Evolutionary conservation across 1,284 basidiomycete genomes (phyloP).

Genomic region (Ganoderma meredithae): DNA sequence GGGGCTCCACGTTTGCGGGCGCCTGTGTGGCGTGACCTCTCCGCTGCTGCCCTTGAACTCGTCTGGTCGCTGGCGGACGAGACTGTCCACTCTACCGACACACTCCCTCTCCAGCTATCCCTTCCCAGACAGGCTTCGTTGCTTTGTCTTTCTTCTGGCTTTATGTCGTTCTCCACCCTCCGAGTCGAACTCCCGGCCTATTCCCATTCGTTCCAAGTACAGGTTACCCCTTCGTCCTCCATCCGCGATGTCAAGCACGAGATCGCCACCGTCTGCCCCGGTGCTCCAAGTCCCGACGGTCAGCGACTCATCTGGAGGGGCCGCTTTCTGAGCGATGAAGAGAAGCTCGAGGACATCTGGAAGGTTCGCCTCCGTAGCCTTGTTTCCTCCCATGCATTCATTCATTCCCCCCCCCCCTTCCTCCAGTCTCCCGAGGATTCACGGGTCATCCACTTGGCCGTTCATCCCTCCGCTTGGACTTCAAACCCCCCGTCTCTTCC

Average conservation of each 20-base stretch:
- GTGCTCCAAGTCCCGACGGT: slow-evolving; percentile 69
- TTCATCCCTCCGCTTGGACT: slow-evolving; percentile 78
- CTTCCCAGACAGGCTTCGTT: slow-evolving; percentile 25
- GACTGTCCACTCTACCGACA: background rate
- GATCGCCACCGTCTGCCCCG: slow-evolving; percentile 66
- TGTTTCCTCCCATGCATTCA: slow-evolving; percentile 12
- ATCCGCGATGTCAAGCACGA: slow-evolving; percentile 72
- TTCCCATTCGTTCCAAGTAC: slow-evolving; percentile 67
- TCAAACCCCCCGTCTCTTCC: slow-evolving; percentile 49
- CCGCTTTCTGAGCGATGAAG: slow-evolving; percentile 67
- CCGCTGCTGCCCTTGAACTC: slow-evolving; percentile 2
- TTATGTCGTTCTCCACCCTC: slow-evolving; percentile 56
- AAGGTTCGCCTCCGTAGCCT: slow-evolving; percentile 52
- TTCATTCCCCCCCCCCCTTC: slow-evolving; percentile 19
- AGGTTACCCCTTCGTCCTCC: slow-evolving; percentile 55
- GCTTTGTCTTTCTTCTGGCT: slow-evolving; percentile 21
- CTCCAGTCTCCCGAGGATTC: slow-evolving; percentile 61
- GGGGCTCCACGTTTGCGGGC: slow-evolving; percentile 27
- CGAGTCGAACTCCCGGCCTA: slow-evolving; percentile 79
- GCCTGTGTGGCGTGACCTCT: slow-evolving; percentile 15
- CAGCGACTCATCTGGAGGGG: slow-evolving; percentile 81
- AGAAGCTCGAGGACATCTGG: slow-evolving; percentile 73
- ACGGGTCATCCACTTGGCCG: slow-evolving; percentile 74
- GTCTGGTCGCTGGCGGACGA: slow-evolving; percentile 13
- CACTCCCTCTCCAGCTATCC: slow-evolving; percentile 17